Percentiles rank a stretch among this genome's conserved stretches.
These are phyloP conservation scores for Solanum pennellii DNA, from an alignment of 257 asterid species.

Conservation along the genomic window DNA sequence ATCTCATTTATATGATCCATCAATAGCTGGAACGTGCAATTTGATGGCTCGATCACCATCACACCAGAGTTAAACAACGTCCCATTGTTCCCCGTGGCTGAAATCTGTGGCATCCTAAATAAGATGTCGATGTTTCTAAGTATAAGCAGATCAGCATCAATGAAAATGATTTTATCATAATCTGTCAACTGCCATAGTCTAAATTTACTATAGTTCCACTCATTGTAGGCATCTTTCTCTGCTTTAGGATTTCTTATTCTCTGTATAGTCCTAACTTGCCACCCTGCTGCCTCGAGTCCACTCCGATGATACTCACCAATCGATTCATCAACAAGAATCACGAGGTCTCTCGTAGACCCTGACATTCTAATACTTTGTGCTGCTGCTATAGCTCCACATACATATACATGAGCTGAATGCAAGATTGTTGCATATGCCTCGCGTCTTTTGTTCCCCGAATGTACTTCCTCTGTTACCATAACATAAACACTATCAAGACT, in stretches of 20 bases:
- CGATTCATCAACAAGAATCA: slow-evolving; percentile 74
- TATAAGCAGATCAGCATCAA: slow-evolving; percentile 72
- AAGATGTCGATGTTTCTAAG: slow-evolving; percentile 73
- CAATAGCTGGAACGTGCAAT: slow-evolving; percentile 62
- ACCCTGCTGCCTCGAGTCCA: slow-evolving; percentile 76
- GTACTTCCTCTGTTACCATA: slow-evolving; percentile 21
- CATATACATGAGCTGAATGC: slow-evolving; percentile 84
- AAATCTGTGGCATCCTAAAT: slow-evolving; percentile 70
- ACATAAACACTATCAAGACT: neutral
- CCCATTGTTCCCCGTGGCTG: slow-evolving; percentile 90
- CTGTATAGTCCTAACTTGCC: slow-evolving; percentile 61
- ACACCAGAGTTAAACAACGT: slow-evolving; percentile 86
- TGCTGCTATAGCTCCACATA: slow-evolving; percentile 90
- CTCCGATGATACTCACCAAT: slow-evolving; percentile 58
- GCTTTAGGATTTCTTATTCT: slow-evolving; percentile 85
- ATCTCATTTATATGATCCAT: slow-evolving; percentile 78
- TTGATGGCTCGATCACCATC: slow-evolving; percentile 88
- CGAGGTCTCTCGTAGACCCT: slow-evolving; percentile 79
- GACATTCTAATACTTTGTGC: slow-evolving; percentile 83
- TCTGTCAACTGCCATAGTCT: slow-evolving; percentile 87
- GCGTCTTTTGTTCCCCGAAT: slow-evolving; percentile 25
- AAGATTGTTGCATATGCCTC: slow-evolving; percentile 91
- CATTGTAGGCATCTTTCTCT: slow-evolving; percentile 85
- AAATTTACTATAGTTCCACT: slow-evolving; percentile 95
- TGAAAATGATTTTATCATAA: slow-evolving; percentile 69